Evolutionary conservation across 345 rosid species (phyloP), one percentile per base, ranked within the genome.

Genomic region (Jatropha curcas): DNA sequence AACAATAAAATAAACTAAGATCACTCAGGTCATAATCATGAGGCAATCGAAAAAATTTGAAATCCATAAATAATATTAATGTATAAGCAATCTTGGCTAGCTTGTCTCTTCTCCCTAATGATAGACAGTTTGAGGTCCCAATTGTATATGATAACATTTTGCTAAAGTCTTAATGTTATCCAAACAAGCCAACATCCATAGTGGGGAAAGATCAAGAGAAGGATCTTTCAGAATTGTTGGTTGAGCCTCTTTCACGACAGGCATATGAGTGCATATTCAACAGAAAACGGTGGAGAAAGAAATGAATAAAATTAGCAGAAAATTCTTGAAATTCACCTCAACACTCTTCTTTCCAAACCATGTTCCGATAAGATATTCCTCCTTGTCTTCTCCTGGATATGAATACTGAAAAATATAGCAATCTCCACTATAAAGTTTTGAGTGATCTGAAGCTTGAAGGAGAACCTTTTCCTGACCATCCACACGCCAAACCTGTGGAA

Each of bases 301-400:
- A 43, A 64, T 19, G 5, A 24, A 25, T 43, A 37, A 45, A 65
- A 20, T 55, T 56, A 22, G 56, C 13, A 71, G 24, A 46, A 52
- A 68, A 58, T 62, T 39, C 27, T 34, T 48, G 55, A 65, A 72
- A 81, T 55, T 79, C 60, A 96, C 99, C 93, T 93, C 94, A n/a
- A 87, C 83, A 55, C 98, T 90, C 79, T 87, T 90, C 89, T 88
- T 90, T 67, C 99, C 99, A 59, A 93, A 81, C 98, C 98, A 96
- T 66, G 96, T 88, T 78, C 99, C 98, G 53, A 93, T 84, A 53
- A 96, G 90, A 82, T 80, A 70, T 67, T 96, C 99, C 79, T 96
- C 99, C 77, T 81, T 90, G 64, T 90, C 97, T 74, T 96, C 98
- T 80, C 98, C 99, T 3, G 97, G 87, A 79, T 89, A 96, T 17